A percentile compares a stretch with the other conserved stretches of the same genome.
Conservation (phyloP, 1,284 basidiomycete species). For the Cutaneotrichosporon sp. region DNA sequence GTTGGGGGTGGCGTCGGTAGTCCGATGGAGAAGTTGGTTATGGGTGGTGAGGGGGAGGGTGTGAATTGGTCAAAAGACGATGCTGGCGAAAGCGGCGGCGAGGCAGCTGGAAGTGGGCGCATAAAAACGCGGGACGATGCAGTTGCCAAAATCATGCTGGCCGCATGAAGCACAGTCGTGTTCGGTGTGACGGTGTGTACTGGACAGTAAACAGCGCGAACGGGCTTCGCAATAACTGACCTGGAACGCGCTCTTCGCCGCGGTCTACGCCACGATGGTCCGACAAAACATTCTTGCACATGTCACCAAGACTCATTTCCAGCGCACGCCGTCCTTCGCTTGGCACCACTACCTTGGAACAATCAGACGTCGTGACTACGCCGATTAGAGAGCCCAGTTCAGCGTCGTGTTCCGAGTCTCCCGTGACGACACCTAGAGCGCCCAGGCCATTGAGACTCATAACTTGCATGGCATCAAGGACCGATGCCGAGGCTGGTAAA, state of each 20-base stretch:
- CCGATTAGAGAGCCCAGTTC: conserved; percentile 21
- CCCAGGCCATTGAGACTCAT: conserved; percentile 32
- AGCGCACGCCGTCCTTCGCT: conserved; percentile 34
- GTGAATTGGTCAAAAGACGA: conserved; percentile 21
- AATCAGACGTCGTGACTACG: conserved; percentile 29
- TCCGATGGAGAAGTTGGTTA: conserved; percentile 16
- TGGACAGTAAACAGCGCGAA: conserved; percentile 14
- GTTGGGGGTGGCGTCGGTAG: conserved; percentile 29
- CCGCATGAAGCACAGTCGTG: conserved; percentile 30
- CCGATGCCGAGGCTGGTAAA: conserved; percentile 23
- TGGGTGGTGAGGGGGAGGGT: conserved; percentile 16
- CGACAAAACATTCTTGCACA: conserved; percentile 29
- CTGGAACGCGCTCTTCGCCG: conserved; percentile 36
- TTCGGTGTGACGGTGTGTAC: conserved; percentile 33
- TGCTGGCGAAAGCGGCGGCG: conserved; percentile 29
- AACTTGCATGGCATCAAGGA: conserved; percentile 41
- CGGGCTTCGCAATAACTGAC: conserved; percentile 14
- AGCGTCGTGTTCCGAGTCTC: conserved; percentile 11
- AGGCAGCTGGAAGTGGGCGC: conserved; percentile 15
- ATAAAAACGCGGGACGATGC: conserved; percentile 35
- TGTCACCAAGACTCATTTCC: conserved; percentile 30
- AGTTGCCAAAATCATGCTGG: conserved; percentile 37
- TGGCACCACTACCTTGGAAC: conserved; percentile 33
- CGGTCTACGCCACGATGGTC: conserved; percentile 27
- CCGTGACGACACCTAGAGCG: conserved; percentile 31